Base-by-base conservation (phyloP, 2,329 filamentous ascomycete genomes). In the Epichloe gansuensis region DNA sequence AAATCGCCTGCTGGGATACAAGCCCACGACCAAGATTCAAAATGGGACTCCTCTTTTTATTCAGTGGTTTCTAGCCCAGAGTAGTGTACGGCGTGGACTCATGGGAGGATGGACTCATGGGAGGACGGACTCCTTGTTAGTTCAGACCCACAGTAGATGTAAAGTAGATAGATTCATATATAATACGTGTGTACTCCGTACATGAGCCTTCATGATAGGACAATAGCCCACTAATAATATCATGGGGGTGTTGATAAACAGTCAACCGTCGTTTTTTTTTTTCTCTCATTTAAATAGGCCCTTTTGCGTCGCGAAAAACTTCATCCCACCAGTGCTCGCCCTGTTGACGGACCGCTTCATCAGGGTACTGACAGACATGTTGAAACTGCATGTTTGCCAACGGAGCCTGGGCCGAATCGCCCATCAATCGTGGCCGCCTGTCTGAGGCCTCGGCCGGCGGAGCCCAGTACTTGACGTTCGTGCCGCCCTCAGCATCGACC, bases 21-120 rank as follows among this genome's bases (percentile, higher is more conserved):
- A 58, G 21, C 60, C 60, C 2, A 48, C 39, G 23, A 60, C 58
- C 0, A 55, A 56, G 42, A 59, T 61, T 38, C 42, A 52, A 3
- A 25, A 57, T 11, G 59, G 60, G 0, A 59, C 59, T 42, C 56
- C 55, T 13, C 28, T 25, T 35, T 46, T 46, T 41, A 44, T 38
- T 38, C n/a, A 12, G 13, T 41, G 47, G 47, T 49, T 49, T 23
- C 34, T 49, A n/a, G 38, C 41, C 6, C 41, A 42, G 4, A 17
- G 15, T 15, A 17, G 13, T 17, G 15, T 3, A 39, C 37, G 5
- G 21, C 39, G 6, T 42, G 9, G 9, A 17, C n/a, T 17, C n/a
- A 42, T 42, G 5, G 25, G 25, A 25, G 25, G 28, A 31, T 42
- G 9, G 9, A 17, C n/a, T 17, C n/a, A 42, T 42, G 5, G 25